Conservation (phyloP, 163 green algal genomes). For the Scenedesmus sp. region DNA sequence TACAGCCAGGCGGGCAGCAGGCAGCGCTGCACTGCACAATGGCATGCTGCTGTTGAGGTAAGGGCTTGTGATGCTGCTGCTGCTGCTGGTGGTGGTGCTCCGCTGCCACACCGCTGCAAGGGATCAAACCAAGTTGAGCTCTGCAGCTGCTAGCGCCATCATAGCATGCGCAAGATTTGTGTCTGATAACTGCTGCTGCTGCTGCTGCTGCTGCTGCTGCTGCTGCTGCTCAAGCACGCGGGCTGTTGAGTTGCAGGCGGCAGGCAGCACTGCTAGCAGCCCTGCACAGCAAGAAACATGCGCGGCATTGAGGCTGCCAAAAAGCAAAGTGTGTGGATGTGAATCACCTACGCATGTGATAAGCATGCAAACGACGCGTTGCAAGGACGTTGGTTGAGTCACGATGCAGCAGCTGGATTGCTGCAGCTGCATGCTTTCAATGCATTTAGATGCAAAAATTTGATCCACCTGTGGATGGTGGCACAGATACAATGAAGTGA, state of each 20-base stretch:
- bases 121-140: not conserved
- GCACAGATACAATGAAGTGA: too few species aligned
- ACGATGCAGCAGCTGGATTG: too few species aligned
- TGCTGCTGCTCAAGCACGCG: not conserved
- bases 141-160: not conserved
- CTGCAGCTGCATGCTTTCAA: too few species aligned
- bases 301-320: not conserved
- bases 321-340: not conserved
- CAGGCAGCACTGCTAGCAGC: not conserved
- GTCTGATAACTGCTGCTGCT: too few species aligned
- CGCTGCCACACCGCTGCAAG: not conserved
- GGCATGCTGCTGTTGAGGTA: not conserved
- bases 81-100: not conserved
- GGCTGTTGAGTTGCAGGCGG: not conserved
- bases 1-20: not conserved
- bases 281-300: not conserved
- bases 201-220: not conserved
- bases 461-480: too few species aligned
- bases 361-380: too few species aligned
- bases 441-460: not conserved
- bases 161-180: not conserved
- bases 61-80: not conserved
- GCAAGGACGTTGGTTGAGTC: too few species aligned
- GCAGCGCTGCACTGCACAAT: not conserved
- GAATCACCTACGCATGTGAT: too few species aligned